Base-by-base conservation (phyloP, 2,329 filamentous ascomycete genomes). In the Aspergillus pseudoglaucus region DNA sequence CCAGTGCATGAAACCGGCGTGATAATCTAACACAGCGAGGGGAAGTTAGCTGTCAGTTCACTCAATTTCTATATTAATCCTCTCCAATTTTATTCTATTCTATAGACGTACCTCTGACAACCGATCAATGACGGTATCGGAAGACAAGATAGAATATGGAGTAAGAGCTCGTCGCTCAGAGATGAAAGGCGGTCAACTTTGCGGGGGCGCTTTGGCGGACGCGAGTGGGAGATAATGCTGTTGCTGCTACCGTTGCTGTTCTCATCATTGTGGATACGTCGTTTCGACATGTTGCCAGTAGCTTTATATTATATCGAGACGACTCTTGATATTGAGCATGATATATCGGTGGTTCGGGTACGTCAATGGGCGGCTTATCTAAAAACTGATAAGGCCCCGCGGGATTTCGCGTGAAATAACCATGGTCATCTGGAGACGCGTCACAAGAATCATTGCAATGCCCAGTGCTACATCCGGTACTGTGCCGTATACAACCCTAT, bases 151-250 rank as follows among this genome's bases (percentile, higher is more conserved):
- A 96, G 75, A 51, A 96, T 87, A 57, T 90, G 87, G 47, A 97
- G 73, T 27, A 95, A 78, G 30, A 97, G 76, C 68, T 98, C 93
- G 66, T 95, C 88, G 53, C 90, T 95, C 45, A 97, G 76, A 7
- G 69, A 71, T 6, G 88, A 88, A 14, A 96, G 67, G 42, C 76
- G 75, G 68, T 95, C 87, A 48, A 64, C 54, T 46, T 62, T 61
- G 25, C 72, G 65, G 46, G 59, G 57, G 49, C 75, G 69, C 63
- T 84, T 83, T 9, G 60, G 48, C n/a, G 66, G 54, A 18, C 9
- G 9, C 5, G 17, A 22, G 37, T 20, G 6, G 33, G n/a, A 35
- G 8, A 35, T 3, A 35, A 35, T 17, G 10, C 37, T 8, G 18
- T 10, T 30, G 25, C 25, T 25, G 23, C 23, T 23, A 7, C 22